These are phyloP conservation scores for Patellifolia procumbens DNA, from an alignment of 179 eudicot species.

Conservation along the genomic window DNA sequence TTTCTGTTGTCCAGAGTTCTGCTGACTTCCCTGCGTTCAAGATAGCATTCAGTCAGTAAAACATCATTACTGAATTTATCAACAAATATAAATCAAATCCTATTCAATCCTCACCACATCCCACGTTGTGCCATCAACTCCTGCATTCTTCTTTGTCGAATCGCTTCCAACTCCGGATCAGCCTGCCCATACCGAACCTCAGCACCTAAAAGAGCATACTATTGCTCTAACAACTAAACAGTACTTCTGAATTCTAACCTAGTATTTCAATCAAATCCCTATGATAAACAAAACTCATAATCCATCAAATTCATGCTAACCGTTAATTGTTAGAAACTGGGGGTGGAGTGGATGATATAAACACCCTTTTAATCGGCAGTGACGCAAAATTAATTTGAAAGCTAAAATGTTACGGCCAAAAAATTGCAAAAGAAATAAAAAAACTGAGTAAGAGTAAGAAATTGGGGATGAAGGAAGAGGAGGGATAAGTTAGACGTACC, in stretches of 20 bases:
- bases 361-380: not conserved
- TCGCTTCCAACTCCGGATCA: slow-evolving; percentile 98
- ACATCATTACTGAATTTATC: not conserved
- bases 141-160: slow-evolving; percentile 95
- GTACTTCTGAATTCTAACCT: not conserved
- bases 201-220: not conserved
- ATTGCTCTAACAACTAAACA: not conserved
- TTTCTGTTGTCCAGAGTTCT: slow-evolving; percentile 73
- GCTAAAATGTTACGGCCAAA: not conserved
- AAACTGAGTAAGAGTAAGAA: not conserved
- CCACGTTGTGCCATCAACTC: slow-evolving; percentile 97
- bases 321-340: not conserved
- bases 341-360: not conserved
- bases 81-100: not conserved
- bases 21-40: slow-evolving; percentile 67
- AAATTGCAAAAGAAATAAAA: not conserved
- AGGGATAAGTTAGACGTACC: not conserved
- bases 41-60: slow-evolving; percentile 17
- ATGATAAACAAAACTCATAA: not conserved
- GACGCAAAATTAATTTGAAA: not conserved
- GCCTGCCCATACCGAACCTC: slow-evolving; percentile 45
- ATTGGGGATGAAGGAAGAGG: not conserved
- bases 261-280: not conserved
- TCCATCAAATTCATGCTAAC: not conserved
- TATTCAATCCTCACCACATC: slow-evolving; percentile 53